Evolutionary conservation across 2,329 filamentous ascomycete genomes (phyloP), one percentile per base, ranked within the genome.

Genomic region (Ambrosiella beaveri): DNA sequence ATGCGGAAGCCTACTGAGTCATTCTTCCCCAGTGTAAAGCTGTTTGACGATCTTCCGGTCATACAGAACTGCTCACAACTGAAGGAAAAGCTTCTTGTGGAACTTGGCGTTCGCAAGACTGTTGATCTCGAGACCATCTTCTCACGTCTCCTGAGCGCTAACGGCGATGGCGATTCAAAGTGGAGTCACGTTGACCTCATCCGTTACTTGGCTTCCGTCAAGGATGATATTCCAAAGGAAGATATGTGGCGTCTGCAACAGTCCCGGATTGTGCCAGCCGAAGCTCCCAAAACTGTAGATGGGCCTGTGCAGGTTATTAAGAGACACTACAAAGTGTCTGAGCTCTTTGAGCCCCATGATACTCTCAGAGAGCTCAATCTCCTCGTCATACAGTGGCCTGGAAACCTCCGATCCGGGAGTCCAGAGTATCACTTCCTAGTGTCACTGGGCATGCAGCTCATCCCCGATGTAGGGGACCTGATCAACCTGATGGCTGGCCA

Each of bases 121-220:
- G 84, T 98, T 17, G 93, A 98, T 64, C 74, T 98, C 1, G 88
- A 88, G 38, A 91, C 94, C 37, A 94, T 98, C 37, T 97, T 98
- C 65, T 85, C 86, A 27, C 80, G 91, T 50, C 76, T 98, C 49
- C 77, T 96, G 63, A 82, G 78, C 56, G 76, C 78, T 13, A 66
- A 73, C 0, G 72, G 76, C 12, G 69, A 68, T 8, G 73, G 74
- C n/a, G 76, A 77, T 35, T 77, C 76, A 61, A 82, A 83, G 68
- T 95, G 88, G 87, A 96, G 88, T 59, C 91, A 97, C 67, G 82
- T 95, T 61, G 91, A 98, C 67, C 75, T 98, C 35, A 89, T 98
- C 69, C 91, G 89, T 64, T 98, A 98, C 65, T 78, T 98, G 49
- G 81, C 91, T 9, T 95, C 90, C 7, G 93, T 98, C 36, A 82